phyloP scores from a whole-genome alignment of 352 stramenopile genomes.

The Phytophthora idaei region DNA sequence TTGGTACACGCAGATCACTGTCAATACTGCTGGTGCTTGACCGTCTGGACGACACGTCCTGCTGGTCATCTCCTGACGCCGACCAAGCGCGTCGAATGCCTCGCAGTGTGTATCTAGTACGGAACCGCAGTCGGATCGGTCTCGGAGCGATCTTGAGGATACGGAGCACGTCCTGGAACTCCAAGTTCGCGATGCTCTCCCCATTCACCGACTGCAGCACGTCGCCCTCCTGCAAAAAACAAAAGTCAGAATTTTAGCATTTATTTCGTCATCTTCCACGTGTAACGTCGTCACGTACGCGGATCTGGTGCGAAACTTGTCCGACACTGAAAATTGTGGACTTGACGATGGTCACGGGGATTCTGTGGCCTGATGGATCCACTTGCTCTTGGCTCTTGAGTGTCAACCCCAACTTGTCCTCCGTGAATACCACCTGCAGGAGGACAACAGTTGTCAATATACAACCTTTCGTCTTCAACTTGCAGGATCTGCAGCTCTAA shows the following conservation, averaged over 20 bases:
- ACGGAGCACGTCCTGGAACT: slow-evolving; percentile 69
- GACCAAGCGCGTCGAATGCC: slow-evolving; percentile 19
- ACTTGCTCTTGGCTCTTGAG: slow-evolving; percentile 46
- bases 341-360: slow-evolving; percentile 57
- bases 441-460: slow-evolving; percentile 7
- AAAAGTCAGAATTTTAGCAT: background rate
- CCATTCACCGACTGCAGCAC: slow-evolving; percentile 74
- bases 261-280: background rate
- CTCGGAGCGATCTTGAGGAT: slow-evolving; percentile 73
- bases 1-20: slow-evolving; percentile 27
- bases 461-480: slow-evolving; percentile 17
- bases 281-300: slow-evolving; percentile 30
- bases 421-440: slow-evolving; percentile 58
- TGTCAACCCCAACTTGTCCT: slow-evolving; percentile 64
- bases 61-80: slow-evolving; percentile 27
- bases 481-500: background rate
- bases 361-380: slow-evolving; percentile 28
- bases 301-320: slow-evolving; percentile 60
- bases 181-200: slow-evolving; percentile 64
- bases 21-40: slow-evolving; percentile 33
- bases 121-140: slow-evolving; percentile 73
- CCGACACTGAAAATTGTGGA: slow-evolving; percentile 52
- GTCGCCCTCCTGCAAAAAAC: slow-evolving; percentile 61
- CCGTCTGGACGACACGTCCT: slow-evolving; percentile 25
- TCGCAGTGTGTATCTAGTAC: slow-evolving; percentile 31